These are phyloP conservation scores for Starmerella apicola DNA, from an alignment of 805 yeast species.

Conservation along the genomic window DNA sequence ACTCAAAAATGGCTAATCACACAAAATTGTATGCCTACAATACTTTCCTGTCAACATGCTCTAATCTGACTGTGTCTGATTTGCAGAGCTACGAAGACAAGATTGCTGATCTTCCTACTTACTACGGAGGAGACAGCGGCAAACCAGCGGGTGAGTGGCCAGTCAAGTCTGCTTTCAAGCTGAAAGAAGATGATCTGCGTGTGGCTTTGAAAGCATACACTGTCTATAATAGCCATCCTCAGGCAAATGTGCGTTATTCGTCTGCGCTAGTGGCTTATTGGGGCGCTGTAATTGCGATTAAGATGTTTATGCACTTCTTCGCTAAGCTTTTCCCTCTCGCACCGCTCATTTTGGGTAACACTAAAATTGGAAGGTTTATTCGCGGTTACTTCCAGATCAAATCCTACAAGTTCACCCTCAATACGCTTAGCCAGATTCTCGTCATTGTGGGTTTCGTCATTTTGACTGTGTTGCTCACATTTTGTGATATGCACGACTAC, in stretches of 20 bases:
- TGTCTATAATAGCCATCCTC: not conserved
- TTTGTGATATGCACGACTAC: slow-evolving; percentile 9
- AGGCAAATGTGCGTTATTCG: slow-evolving; percentile 8
- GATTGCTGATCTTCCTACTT: slow-evolving; percentile 1
- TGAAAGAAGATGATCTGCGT: slow-evolving; percentile 2
- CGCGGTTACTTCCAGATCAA: not conserved
- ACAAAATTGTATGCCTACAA: slow-evolving; percentile 1
- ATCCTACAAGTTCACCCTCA: slow-evolving; percentile 21
- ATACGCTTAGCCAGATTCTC: slow-evolving; percentile 32
- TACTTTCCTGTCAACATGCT: slow-evolving; percentile 1
- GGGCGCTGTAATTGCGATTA: slow-evolving; percentile 13
- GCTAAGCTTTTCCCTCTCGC: slow-evolving; percentile 3
- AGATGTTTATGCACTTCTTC: slow-evolving; percentile 1
- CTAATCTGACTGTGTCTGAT: slow-evolving; percentile 1
- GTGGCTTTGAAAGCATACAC: slow-evolving; percentile 1
- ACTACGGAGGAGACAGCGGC: not conserved
- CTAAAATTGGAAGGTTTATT: not conserved
- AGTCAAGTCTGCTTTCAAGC: slow-evolving; percentile 7
- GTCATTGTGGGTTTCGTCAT: slow-evolving; percentile 28
- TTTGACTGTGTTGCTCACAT: slow-evolving; percentile 25
- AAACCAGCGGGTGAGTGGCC: slow-evolving; percentile 9
- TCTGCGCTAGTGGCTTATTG: slow-evolving; percentile 14
- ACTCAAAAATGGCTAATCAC: slow-evolving; percentile 4
- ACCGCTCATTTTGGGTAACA: not conserved
- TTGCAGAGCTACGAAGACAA: not conserved